Evolutionary conservation across 352 stramenopile species (phyloP).

Genomic region (Globisporangium perplexum): DNA sequence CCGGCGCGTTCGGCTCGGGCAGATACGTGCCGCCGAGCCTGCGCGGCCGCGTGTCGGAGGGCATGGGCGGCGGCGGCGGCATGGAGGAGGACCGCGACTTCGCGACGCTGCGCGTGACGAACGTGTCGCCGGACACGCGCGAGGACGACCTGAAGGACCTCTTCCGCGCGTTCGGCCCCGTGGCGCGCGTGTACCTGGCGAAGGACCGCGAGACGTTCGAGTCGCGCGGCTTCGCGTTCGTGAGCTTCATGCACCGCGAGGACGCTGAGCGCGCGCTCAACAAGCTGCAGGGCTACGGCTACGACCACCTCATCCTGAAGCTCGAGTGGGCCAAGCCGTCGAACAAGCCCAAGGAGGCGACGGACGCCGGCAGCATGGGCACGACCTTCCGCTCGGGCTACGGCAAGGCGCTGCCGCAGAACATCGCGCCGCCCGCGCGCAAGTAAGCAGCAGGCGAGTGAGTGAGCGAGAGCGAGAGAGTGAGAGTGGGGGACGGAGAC

Average conservation of each 20-base stretch:
- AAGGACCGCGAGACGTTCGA: conserved; percentile 98
- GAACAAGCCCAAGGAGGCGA: conserved; percentile 72
- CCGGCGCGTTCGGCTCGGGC: conserved; percentile 70
- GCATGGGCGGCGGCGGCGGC: conserved; percentile 17
- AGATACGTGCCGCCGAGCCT: conserved; percentile 87
- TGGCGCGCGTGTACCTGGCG: conserved; percentile 96
- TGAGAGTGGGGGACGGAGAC: background rate
- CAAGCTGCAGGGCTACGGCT: conserved; percentile 96
- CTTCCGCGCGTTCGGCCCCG: conserved; percentile 96
- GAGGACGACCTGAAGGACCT: conserved; percentile 98
- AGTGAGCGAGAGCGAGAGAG: background rate
- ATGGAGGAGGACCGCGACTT: conserved; percentile 71
- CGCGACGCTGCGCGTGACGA: conserved; percentile 97
- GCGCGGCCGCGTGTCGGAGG: conserved; percentile 36
- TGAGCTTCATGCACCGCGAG: conserved; percentile 96
- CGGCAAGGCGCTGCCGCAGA: conserved; percentile 85
- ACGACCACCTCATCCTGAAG: conserved; percentile 99
- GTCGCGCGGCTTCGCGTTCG: conserved; percentile 97
- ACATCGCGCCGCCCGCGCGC: conserved; percentile 66
- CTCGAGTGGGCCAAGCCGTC: conserved; percentile 98
- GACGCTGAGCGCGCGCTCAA: conserved; percentile 96
- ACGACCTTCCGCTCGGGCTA: conserved; percentile 88
- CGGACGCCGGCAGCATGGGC: conserved; percentile 73
- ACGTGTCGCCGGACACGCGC: conserved; percentile 97
- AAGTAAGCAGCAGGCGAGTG: conserved; percentile 40